Evolutionary conservation across 805 yeast species (phyloP), one percentile per base, ranked within the genome.

Genomic region (Starmerella stigmatis): DNA sequence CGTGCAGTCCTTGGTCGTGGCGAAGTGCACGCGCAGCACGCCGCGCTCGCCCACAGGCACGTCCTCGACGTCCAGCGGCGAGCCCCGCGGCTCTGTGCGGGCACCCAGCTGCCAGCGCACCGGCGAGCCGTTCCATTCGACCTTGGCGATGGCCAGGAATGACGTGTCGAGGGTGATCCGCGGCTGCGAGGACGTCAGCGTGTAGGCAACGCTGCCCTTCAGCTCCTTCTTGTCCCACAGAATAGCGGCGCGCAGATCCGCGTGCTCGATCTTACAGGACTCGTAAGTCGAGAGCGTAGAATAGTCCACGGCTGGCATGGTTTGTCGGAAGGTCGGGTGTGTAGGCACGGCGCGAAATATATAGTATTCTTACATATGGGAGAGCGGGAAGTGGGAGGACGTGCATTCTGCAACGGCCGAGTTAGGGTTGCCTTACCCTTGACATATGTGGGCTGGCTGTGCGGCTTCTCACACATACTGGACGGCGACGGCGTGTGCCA

Each of bases 201-300:
- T 57, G 57, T 68, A 78, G 1, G 58, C 54, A 9, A 82, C 81
- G 3, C 64, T 56, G 27, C 95, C 95, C 2, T 50, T 39, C 17
- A 86, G 64, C 6, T 59, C 65, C 48, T 73, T 67, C 12, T 65
- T 54, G 3, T 70, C 71, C 65, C 88, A 86, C 40, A 70, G 58
- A 5, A 86, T 70, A 11, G 68, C 65, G 39, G 80, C 64, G 43
- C 70, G 65, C 41, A 86, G 64, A 2, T 56, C 58, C 1, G 94
- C 78, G 47, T 73, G 63, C 3, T 61, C 54, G 20, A 83, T 71
- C 2, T 61, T 54, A 57, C 83, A 79, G 23, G 64, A 52, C 15
- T 55, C 52, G 61, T 84, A 86, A 60, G 80, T 82, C 33, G 94
- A 85, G 38, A 78, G 67, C 3, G 96, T 83, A 2, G 94, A 81